Base-by-base conservation (phyloP, 805 yeast genomes). In the Lachancea quebecensis region DNA sequence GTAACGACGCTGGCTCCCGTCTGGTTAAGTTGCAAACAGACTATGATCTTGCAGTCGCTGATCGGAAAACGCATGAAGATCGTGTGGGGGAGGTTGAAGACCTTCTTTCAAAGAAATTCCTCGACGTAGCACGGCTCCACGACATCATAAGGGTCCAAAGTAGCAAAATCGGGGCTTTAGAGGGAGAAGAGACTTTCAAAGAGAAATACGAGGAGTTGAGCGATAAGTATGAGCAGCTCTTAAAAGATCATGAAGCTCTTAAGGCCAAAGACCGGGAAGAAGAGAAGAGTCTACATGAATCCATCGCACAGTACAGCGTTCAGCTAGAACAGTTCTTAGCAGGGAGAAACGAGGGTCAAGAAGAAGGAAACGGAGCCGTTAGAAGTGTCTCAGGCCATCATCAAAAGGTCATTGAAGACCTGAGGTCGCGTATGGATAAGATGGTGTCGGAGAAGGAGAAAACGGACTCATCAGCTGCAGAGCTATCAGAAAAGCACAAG, bases 361-460 rank as follows among this genome's bases (percentile, higher is more conserved):
- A 17, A 42, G 35, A 33, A 37, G 53, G 33, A 14, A 30, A 21
- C 25, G 25, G 25, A 41, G 10, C 15, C 48, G 25, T 29, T 35
- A 4, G 42, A 39, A 14, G 34, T 10, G 16, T 34, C 15, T 40
- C 42, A 6, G 32, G 25, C 10, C 43, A 40, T 14, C 43, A 40
- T 33, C 43, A 34, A 14, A 27, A 34, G 25, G 21, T 40, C 2
- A 69, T 72, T 10, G 42, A 56, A 18, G 69, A 68, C 49, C 63
- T 82, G 44, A 84, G 79, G 45, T 53, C 63, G 16, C 85, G 81
- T 53, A 67, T 82, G 42, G 81, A 79, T 49, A 78, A 78, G 18
- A 64, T 82, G 46, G 55, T 81, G 50, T 51, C 54, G 12, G 72
- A 76, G 16, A 72, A 77, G 47, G 70, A 76, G 50, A 69, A 65